A percentile compares a stretch with the other conserved stretches of the same genome.
These are phyloP conservation scores for Larix kaempferi DNA, from an alignment of 75 land plant species.

Conservation along the genomic window DNA sequence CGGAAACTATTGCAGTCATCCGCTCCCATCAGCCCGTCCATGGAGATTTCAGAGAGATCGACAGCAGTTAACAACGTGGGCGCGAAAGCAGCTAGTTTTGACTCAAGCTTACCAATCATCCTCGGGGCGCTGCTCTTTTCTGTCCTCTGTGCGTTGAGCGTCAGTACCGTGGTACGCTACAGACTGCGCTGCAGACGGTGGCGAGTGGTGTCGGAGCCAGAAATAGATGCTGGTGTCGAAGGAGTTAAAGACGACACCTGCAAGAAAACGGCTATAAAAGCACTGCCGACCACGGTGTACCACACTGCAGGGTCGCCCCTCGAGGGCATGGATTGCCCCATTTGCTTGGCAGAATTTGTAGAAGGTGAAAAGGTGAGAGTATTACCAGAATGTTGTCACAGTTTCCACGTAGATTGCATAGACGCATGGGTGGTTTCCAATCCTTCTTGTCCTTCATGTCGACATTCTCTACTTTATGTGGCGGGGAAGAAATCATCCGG, in stretches of 20 bases:
- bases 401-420: constrained; percentile 40
- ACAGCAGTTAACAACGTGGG: too few species aligned
- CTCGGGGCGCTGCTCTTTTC: constrained; percentile 56
- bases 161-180: constrained; percentile 54
- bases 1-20: too few species aligned
- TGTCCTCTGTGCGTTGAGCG: constrained; percentile 46
- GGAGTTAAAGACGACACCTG: constrained; percentile 25
- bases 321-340: constrained; percentile 16
- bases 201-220: constrained; percentile 10
- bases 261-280: constrained; percentile 36
- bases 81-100: constrained; percentile 13
- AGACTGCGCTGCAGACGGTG: constrained; percentile 28
- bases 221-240: background rate
- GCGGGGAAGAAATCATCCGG: too few species aligned
- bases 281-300: constrained; percentile 33
- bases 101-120: constrained; percentile 60
- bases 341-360: constrained; percentile 39
- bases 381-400: constrained; percentile 44
- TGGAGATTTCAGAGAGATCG: too few species aligned
- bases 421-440: constrained; percentile 39
- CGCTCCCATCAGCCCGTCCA: too few species aligned
- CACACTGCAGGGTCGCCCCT: background rate
- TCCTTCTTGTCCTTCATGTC: constrained; percentile 45
- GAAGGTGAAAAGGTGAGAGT: constrained; percentile 26
- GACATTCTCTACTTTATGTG: constrained; percentile 5